Percentiles rank a stretch among this genome's conserved stretches.
Evolutionary conservation across 2,329 filamentous ascomycete species (phyloP).

Genomic region (Colletotrichum plurivorum): DNA sequence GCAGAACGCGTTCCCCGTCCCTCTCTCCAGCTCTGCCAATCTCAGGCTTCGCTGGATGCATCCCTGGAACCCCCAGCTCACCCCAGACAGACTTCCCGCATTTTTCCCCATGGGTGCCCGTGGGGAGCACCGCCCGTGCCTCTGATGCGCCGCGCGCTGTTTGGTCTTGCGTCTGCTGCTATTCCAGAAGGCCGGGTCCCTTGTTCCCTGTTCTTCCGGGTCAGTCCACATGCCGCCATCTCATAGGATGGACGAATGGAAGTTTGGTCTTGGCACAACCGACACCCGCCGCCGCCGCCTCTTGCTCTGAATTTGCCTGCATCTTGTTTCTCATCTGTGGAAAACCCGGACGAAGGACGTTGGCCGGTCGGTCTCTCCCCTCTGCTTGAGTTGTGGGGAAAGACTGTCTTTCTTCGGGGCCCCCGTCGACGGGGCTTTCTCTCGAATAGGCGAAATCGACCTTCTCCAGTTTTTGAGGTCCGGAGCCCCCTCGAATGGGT

Average conservation of each 20-base stretch:
- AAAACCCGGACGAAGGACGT: constrained; percentile 12
- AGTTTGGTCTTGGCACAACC: constrained; percentile 36
- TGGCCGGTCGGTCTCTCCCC: no score
- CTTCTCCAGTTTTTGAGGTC: not conserved
- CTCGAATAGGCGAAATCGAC: not conserved
- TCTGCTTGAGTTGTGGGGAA: not conserved
- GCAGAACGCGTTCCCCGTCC: constrained; percentile 6
- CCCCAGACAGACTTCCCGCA: constrained; percentile 34
- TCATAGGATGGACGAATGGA: constrained; percentile 41
- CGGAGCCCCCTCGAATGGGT: constrained; percentile 13
- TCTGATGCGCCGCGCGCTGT: constrained; percentile 22
- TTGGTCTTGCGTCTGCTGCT: constrained; percentile 18
- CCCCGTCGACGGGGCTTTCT: not conserved
- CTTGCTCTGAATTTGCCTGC: not conserved
- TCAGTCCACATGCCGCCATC: constrained; percentile 35
- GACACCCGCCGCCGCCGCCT: constrained; percentile 21
- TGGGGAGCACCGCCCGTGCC: constrained; percentile 17
- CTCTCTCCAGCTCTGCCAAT: constrained; percentile 14
- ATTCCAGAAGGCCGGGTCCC: constrained; percentile 37
- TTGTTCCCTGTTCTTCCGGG: constrained; percentile 35
- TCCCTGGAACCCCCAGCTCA: constrained; percentile 11
- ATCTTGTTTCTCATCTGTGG: constrained; percentile 3
- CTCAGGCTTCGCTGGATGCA: constrained; percentile 15
- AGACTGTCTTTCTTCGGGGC: not conserved
- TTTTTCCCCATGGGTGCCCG: constrained; percentile 34